Base-by-base conservation (phyloP, 2,329 filamentous ascomycete genomes). In the Sclerotinia minor region DNA sequence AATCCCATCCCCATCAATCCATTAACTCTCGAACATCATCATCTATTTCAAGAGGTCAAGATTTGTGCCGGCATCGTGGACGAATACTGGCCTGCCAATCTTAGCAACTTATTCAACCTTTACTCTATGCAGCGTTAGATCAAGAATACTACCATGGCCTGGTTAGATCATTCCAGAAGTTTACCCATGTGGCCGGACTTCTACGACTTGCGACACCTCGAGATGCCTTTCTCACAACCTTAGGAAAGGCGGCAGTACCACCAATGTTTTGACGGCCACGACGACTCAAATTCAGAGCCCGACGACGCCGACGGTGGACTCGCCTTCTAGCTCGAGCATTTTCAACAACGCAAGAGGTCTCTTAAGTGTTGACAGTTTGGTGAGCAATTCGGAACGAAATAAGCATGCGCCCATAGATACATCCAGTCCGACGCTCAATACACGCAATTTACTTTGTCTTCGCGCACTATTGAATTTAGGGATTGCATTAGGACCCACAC, bases 61-160 rank as follows among this genome's bases (percentile, higher is more conserved):
- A 87, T 88, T 2, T 94, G 92, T 73, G 92, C 92, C 17, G 85
- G 85, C 13, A 90, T 99, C 66, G 90, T 99, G 32, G 92, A 96
- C 5, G 86, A 92, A 72, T 98, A 94, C 77, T 99, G 95, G 95
- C 95, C 95, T 58, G 95, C n/a, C 95, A 17, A 89, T 98, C 50
- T 85, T 99, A 59, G 94, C 95, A 1, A 95, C 93, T 2, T 97
- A 92, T 74, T 99, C 95, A 0, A 97, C 94, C 0, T 99, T 98
- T 76, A n/a, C 81, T 99, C 24, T 96, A 96, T 76, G 92, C 95
- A 41, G 89, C 94, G 0, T 82, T 99, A 5, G 95, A 99, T 76
- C 90, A 92, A 1, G 93, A 97, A 65, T 97, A 95, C 73, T 99
- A 98, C 74, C 94, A 97, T 72, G 88, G 90, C 13, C 82, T 99